Evolutionary conservation across 805 yeast species (phyloP), one percentile per base, ranked within the genome.

Genomic region (Ogataea chonburiensis): DNA sequence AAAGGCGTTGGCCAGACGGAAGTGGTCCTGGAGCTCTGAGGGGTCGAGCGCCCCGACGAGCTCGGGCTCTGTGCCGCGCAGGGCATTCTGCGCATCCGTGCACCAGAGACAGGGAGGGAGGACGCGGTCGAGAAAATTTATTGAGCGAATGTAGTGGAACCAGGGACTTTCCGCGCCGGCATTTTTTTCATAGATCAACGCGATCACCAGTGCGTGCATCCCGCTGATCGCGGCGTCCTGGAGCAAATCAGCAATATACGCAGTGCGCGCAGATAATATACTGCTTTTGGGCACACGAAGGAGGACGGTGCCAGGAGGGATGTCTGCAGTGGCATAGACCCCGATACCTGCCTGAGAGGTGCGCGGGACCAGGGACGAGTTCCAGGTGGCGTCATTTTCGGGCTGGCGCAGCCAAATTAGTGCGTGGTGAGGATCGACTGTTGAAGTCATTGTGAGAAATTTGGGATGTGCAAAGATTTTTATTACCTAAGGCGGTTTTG

Each of bases 111-210:
- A 68, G 2, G 89, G 77, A 0, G 95, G 89, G 4, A 70, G 38
- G 5, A 57, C 56, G 5, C 58, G 46, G 3, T 60, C 52, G 3
- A 55, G 49, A 7, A 63, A 52, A 37, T 67, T 63, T 17, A 86
- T 71, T 13, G 82, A 67, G 17, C 66, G 58, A 28, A 89, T 64
- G 55, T 82, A 91, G 3, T 64, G 67, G 42, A 42, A 67, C 97
- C 97, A 91, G 5, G 95, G 96, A n/a, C 94, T 82, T 4, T 56
- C 48, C n/a, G 67, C 63, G 2, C 75, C 76, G 29, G 71, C 62
- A 3, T 75, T 62, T 37, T 68, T 58, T 55, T 91, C 98, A 52
- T 85, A 87, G 17, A 88, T 65, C 40, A 79, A 83, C 0, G 89
- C 76, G 6, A 86, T 46, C 5, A 82, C 75, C 33, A 89, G 63